Evolutionary conservation across 225 moss, liverwort and hornwort genomes (phyloP).

Genomic region (Bryum argenteum): DNA sequence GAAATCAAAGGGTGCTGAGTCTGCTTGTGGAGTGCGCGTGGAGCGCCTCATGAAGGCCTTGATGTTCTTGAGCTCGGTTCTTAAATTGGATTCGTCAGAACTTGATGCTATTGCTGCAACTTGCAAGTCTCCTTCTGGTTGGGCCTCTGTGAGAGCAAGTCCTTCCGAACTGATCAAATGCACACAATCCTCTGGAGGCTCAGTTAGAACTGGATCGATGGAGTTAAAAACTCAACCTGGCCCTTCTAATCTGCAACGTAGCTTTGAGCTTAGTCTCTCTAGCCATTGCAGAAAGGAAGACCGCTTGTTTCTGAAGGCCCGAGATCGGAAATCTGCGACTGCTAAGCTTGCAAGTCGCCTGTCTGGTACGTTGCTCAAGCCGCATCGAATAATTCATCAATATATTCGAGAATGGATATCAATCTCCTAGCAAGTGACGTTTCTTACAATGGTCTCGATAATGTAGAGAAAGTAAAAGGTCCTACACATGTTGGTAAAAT

Average conservation of each 20-base stretch:
- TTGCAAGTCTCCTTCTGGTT: slow-evolving; percentile 38
- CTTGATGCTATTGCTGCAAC: slow-evolving; percentile 43
- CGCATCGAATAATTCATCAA: neutral
- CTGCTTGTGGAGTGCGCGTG: slow-evolving; percentile 48
- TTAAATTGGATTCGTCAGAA: slow-evolving; percentile 51
- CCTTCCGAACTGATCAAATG: slow-evolving; percentile 39
- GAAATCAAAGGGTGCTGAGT: slow-evolving; percentile 30
- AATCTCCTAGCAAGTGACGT: neutral
- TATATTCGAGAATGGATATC: neutral
- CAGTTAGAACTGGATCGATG: slow-evolving; percentile 47
- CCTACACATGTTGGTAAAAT: neutral
- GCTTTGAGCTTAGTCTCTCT: slow-evolving; percentile 19
- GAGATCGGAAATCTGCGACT: slow-evolving; percentile 25
- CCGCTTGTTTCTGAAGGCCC: slow-evolving; percentile 24
- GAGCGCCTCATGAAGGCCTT: slow-evolving; percentile 51
- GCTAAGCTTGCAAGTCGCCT: slow-evolving; percentile 18
- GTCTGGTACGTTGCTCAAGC: slow-evolving; percentile 35
- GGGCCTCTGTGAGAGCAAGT: slow-evolving; percentile 26
- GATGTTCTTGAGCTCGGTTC: slow-evolving; percentile 41
- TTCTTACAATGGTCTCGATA: neutral
- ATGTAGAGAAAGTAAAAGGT: slow-evolving; percentile 8
- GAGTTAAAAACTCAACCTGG: slow-evolving; percentile 53
- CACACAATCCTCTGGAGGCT: slow-evolving; percentile 49
- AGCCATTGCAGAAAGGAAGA: slow-evolving; percentile 32
- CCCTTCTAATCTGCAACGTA: slow-evolving; percentile 30